Evolutionary conservation across 106 monocot species (phyloP).

Genomic region (Phalaenopsis equestris): DNA sequence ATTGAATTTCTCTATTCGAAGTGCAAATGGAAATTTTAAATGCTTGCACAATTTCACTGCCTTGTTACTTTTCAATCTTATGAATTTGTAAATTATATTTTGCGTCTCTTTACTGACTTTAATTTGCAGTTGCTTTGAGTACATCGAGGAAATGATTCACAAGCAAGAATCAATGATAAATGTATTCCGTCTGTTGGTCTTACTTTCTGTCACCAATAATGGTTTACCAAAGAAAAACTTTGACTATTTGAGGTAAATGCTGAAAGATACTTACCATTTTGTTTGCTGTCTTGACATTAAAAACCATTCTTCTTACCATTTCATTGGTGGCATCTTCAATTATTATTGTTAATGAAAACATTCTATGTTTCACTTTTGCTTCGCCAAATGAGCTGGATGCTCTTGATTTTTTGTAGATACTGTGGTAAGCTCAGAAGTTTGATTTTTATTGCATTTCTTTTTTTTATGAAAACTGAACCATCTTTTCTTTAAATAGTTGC

Average conservation of each 20-base stretch:
- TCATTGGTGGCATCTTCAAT: background rate
- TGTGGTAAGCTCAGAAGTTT: background rate
- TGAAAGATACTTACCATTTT: background rate
- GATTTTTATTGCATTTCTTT: background rate
- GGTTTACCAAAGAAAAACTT: constrained; percentile 93
- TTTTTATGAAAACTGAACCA: background rate
- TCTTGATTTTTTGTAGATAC: background rate
- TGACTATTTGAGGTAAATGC: constrained; percentile 76
- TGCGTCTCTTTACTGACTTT: background rate
- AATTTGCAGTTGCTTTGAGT: constrained; percentile 82
- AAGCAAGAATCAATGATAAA: constrained; percentile 85
- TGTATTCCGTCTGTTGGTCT: constrained; percentile 75
- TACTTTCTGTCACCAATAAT: constrained; percentile 84
- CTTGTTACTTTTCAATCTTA: background rate
- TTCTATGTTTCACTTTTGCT: background rate
- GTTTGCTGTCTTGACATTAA: background rate
- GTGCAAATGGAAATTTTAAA: background rate
- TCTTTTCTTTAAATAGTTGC: background rate
- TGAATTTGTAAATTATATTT: background rate
- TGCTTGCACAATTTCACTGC: background rate
- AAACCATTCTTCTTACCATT: background rate
- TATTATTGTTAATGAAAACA: background rate
- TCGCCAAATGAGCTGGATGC: background rate
- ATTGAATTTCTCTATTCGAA: background rate
- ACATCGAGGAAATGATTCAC: constrained; percentile 99